Conservation (phyloP, 768 basidiomycete genomes). For the Agrocybe chaxingu region DNA sequence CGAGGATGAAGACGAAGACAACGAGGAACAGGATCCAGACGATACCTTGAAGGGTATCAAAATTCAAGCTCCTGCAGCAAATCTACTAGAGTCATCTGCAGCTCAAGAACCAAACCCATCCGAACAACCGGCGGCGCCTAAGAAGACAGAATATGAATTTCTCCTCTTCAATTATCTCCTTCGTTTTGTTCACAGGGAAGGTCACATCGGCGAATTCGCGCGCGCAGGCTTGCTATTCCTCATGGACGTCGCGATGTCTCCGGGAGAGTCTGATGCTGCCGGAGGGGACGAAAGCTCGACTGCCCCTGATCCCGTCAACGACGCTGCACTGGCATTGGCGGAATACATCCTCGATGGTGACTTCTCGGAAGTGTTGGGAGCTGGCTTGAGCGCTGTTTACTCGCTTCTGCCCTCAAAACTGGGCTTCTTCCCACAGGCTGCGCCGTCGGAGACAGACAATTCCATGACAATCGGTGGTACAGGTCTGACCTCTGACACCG, state of each 20-base stretch:
- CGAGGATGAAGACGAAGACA: constrained; percentile 52
- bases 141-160: constrained; percentile 91
- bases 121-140: constrained; percentile 36
- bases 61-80: constrained; percentile 3
- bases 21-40: constrained; percentile 42
- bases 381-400: constrained; percentile 90
- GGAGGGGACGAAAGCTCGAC: constrained; percentile 28
- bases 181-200: constrained; percentile 92
- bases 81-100: constrained; percentile 50
- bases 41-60: constrained; percentile 17
- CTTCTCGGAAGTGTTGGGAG: constrained; percentile 95
- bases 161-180: constrained; percentile 94
- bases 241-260: constrained; percentile 95
- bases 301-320: constrained; percentile 66
- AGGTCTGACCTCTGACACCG: constrained; percentile 50
- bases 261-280: constrained; percentile 46
- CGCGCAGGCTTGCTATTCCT: constrained; percentile 90
- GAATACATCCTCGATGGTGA: constrained; percentile 97
- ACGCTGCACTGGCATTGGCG: constrained; percentile 83
- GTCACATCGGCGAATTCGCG: constrained; percentile 89
- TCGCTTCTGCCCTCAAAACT: constrained; percentile 88
- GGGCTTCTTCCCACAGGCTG: constrained; percentile 51
- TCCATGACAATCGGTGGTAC: constrained; percentile 76
- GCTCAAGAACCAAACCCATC: constrained; percentile 59
- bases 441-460: constrained; percentile 36